Evolutionary conservation across 192 early-diverging fungal species (phyloP).

Genomic region (Bifiguratus adelaidae): DNA sequence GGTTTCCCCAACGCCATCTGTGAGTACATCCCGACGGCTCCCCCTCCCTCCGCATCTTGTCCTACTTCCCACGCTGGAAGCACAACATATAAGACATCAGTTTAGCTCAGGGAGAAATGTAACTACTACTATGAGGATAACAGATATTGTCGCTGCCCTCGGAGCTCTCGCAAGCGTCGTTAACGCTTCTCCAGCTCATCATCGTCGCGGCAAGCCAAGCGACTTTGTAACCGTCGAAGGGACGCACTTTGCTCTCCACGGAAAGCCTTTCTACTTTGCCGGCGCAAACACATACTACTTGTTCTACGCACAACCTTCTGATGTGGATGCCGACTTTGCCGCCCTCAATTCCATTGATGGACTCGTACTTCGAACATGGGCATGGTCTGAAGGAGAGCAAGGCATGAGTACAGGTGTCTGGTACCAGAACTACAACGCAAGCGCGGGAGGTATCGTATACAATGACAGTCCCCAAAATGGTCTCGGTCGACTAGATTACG

Average conservation of each 20-base stretch:
- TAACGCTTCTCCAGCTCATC: no score
- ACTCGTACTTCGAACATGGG: slow-evolving; percentile 23
- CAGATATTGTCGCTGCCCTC: no score
- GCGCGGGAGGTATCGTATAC: background rate
- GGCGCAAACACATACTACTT: slow-evolving; percentile 21
- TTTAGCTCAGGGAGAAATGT: no score
- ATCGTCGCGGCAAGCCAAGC: no score
- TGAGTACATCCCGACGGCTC: no score
- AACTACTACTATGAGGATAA: no score
- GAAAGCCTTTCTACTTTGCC: slow-evolving; percentile 13
- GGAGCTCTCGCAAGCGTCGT: no score
- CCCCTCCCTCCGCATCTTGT: no score
- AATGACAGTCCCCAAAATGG: slow-evolving; percentile 12
- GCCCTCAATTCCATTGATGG: slow-evolving; percentile 3
- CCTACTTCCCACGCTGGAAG: no score
- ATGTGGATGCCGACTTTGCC: slow-evolving; percentile 9
- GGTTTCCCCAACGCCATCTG: no score
- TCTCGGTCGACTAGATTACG: slow-evolving; percentile 16
- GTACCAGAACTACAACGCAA: slow-evolving; percentile 5
- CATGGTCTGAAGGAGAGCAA: slow-evolving; percentile 14
- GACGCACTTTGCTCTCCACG: background rate
- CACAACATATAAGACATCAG: no score
- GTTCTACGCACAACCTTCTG: background rate
- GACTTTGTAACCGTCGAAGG: no score
- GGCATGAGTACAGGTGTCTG: slow-evolving; percentile 9